Percentiles rank a stretch among this genome's conserved stretches.
Conservation (phyloP, 441 rosid species). For the Arabidopsis lyrata region DNA sequence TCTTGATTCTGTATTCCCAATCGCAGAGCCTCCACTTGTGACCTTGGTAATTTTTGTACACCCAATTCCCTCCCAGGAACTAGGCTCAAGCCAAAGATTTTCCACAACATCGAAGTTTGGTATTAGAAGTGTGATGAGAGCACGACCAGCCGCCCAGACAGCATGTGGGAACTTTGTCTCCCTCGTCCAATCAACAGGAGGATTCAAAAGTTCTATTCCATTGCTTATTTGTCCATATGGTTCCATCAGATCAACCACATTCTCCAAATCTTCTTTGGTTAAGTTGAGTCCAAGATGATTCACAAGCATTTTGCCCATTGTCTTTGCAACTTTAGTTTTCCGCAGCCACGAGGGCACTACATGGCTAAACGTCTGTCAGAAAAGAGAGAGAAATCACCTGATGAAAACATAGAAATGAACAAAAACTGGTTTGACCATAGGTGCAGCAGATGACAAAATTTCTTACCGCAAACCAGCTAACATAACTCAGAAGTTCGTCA, state of each 20-base stretch:
- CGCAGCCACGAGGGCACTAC: slow-evolving; percentile 76
- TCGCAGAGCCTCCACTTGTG: slow-evolving; percentile 66
- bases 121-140: slow-evolving; percentile 77
- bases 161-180: slow-evolving; percentile 95
- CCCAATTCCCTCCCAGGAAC: slow-evolving; percentile 98
- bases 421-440: slow-evolving; percentile 20
- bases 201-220: slow-evolving; percentile 87
- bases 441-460: slow-evolving; percentile 34
- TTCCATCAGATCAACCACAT: slow-evolving; percentile 96
- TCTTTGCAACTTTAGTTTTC: slow-evolving; percentile 64
- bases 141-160: slow-evolving; percentile 99
- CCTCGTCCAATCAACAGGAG: slow-evolving; percentile 91
- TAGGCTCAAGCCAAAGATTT: slow-evolving; percentile 94
- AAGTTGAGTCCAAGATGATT: slow-evolving; percentile 90
- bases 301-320: slow-evolving; percentile 79
- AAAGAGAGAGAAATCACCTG: slow-evolving; percentile 30
- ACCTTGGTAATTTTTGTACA: slow-evolving; percentile 91
- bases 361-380: slow-evolving; percentile 68
- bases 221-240: slow-evolving; percentile 97
- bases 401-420: slow-evolving; percentile 25
- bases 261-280: slow-evolving; percentile 84
- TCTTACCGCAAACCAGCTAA: slow-evolving; percentile 96
- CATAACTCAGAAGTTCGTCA: slow-evolving; percentile 92
- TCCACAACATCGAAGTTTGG: slow-evolving; percentile 92
- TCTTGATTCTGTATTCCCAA: slow-evolving; percentile 82